These are phyloP conservation scores for Saprolegnia parasitica DNA, from an alignment of 352 stramenopile genomes.

Conservation along the genomic window DNA sequence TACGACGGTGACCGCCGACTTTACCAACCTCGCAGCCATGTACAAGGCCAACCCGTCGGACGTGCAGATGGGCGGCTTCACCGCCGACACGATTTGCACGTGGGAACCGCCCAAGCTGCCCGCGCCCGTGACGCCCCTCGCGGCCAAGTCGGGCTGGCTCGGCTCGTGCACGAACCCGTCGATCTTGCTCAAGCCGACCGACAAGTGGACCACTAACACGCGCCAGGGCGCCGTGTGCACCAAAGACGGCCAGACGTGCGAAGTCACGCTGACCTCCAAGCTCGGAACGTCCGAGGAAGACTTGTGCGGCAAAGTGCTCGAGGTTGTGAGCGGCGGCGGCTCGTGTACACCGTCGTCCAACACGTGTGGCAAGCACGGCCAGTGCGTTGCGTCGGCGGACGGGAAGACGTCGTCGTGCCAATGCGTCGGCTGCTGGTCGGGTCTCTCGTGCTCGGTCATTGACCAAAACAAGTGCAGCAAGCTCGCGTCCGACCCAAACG, in stretches of 20 bases:
- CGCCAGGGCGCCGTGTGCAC: slow-evolving; percentile 73
- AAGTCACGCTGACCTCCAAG: slow-evolving; percentile 36
- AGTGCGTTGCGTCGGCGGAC: slow-evolving; percentile 60
- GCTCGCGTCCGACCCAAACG: slow-evolving; percentile 50
- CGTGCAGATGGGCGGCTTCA: slow-evolving; percentile 38
- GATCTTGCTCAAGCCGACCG: slow-evolving; percentile 51
- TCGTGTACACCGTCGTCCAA: slow-evolving; percentile 51
- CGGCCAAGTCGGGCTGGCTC: slow-evolving; percentile 57
- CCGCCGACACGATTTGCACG: slow-evolving; percentile 49
- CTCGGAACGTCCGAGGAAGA: slow-evolving; percentile 69
- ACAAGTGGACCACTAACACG: slow-evolving; percentile 73
- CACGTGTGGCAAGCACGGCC: slow-evolving; percentile 68
- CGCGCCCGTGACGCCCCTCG: slow-evolving; percentile 40
- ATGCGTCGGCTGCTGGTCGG: slow-evolving; percentile 74
- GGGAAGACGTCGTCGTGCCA: slow-evolving; percentile 50
- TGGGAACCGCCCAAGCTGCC: slow-evolving; percentile 42
- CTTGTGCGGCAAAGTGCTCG: slow-evolving; percentile 60
- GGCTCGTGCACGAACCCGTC: slow-evolving; percentile 41
- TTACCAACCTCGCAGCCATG: slow-evolving; percentile 63
- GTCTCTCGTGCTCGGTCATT: slow-evolving; percentile 70
- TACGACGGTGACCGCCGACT: slow-evolving; percentile 55
- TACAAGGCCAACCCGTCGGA: slow-evolving; percentile 39
- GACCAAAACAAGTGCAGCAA: slow-evolving; percentile 62
- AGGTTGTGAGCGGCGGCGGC: slow-evolving; percentile 54
- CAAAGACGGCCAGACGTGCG: slow-evolving; percentile 52